Evolutionary conservation across 2,329 filamentous ascomycete genomes (phyloP).

Genomic region (Stachybotrys chlorohalonatus): DNA sequence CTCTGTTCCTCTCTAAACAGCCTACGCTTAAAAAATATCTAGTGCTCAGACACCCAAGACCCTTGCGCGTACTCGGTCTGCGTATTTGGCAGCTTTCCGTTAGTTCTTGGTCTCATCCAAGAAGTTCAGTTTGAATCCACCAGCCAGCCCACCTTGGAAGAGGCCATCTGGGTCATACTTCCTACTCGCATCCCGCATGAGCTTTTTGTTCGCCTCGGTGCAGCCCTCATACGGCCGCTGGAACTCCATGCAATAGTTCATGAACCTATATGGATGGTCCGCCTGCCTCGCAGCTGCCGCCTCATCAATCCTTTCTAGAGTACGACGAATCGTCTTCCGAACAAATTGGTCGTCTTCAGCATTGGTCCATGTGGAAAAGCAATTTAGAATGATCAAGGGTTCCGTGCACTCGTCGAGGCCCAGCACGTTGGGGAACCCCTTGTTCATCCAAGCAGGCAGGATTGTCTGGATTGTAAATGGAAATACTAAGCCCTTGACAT

Average conservation of each 20-base stretch:
- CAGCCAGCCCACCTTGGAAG: neutral
- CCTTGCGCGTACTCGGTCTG: neutral
- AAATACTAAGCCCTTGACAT: neutral
- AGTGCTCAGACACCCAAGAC: too few relatives aligned
- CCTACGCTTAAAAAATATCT: too few relatives aligned
- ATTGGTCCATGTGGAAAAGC: neutral
- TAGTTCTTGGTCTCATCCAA: too few relatives aligned
- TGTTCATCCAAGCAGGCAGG: neutral
- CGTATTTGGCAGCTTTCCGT: too few relatives aligned
- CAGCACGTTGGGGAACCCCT: neutral
- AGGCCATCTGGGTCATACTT: neutral
- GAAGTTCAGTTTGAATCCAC: neutral
- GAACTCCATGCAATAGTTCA: constrained; percentile 1
- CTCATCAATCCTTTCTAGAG: neutral
- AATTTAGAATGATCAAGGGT: constrained; percentile 1
- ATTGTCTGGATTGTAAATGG: neutral
- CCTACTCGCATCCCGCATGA: neutral
- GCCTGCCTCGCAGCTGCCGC: neutral
- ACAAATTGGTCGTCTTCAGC: constrained; percentile 1
- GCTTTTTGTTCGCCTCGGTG: neutral
- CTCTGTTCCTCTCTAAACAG: too few relatives aligned
- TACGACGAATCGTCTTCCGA: neutral
- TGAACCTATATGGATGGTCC: constrained; percentile 1
- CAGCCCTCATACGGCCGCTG: neutral
- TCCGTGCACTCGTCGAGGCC: neutral